Evolutionary conservation across 2,329 filamentous ascomycete genomes (phyloP), one percentile per base, ranked within the genome.

Genomic region (Neonectria sp.): DNA sequence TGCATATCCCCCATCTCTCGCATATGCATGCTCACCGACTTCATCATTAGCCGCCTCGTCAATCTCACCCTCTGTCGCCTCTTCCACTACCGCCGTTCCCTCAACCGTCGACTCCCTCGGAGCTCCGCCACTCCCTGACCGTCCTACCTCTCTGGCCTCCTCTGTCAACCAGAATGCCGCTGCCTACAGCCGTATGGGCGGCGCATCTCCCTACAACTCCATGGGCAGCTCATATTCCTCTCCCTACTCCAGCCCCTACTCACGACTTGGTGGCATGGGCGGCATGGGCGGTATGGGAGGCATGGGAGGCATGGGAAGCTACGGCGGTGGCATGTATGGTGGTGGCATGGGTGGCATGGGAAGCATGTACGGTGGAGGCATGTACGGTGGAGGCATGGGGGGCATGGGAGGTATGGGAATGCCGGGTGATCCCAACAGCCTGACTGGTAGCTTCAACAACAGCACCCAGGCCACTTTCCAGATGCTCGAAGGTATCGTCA

Each of bases 381-480:
- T 81, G 76, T 77, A 81, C n/a, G 73, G 73, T n/a, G 81, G 82
- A 40, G 81, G 82, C 55, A 84, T 85, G 80, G 79, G 80, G 48
- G 80, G 79, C 57, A 84, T 84, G 79, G 82, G 82, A 59, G 86
- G 83, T 33, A 84, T 84, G 79, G 82, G 83, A 21, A 75, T 75
- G 73, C 92, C 93, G 31, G 97, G 97, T 79, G 94, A 97, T 79
- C 93, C 94, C 31, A 94, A 96, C 80, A 98, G 95, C 82, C 85
- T 99, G 79, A 98, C 95, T n/a, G 93, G 97, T 79, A 92, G 93
- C 60, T 98, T 98, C 86, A 94, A 91, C 79, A 95, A 97, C 81
- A 96, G 93, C 84, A 99, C 97, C 0, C 93, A 96, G 75, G 94
- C 95, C 12, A 99, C 96, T 0, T 99, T 99, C 79, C 96, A 98